Conservation (phyloP, 2,329 filamentous ascomycete genomes). For the Talaromyces sp. region DNA sequence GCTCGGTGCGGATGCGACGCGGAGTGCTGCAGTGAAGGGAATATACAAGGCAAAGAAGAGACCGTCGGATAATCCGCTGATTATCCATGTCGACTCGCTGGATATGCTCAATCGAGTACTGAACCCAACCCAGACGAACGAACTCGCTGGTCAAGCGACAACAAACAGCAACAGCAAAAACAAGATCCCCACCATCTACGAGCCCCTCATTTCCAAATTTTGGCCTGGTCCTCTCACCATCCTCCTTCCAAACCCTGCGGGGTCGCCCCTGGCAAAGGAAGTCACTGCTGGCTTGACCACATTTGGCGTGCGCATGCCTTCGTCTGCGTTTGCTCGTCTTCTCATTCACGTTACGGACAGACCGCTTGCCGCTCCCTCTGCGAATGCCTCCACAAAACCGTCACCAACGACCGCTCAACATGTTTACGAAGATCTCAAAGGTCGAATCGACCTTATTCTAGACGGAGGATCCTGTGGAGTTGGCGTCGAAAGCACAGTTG, state of each 20-base stretch:
- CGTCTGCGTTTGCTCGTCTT: slow-evolving; percentile 75
- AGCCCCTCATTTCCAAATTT: slow-evolving; percentile 71
- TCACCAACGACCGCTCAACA: slow-evolving; percentile 88
- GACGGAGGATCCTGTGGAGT: slow-evolving; percentile 84
- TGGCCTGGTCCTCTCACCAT: slow-evolving; percentile 96
- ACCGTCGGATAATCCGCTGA: slow-evolving; percentile 91
- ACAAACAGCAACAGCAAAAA: slow-evolving; percentile 20
- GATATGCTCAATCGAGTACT: slow-evolving; percentile 67
- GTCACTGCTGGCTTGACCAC: slow-evolving; percentile 81
- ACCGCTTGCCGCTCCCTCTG: slow-evolving; percentile 85
- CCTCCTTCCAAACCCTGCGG: slow-evolving; percentile 69
- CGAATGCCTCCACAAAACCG: slow-evolving; percentile 89
- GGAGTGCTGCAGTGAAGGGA: slow-evolving; percentile 75
- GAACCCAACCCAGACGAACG: slow-evolving; percentile 25
- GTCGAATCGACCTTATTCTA: slow-evolving; percentile 78
- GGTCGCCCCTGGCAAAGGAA: slow-evolving; percentile 74
- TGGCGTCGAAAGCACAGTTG: slow-evolving; percentile 94
- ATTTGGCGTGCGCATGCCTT: slow-evolving; percentile 88
- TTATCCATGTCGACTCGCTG: slow-evolving; percentile 83
- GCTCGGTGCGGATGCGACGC: slow-evolving; percentile 90
- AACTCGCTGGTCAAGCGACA: slow-evolving; percentile 25
- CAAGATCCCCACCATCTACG: slow-evolving; percentile 69
- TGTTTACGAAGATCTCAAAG: slow-evolving; percentile 77
- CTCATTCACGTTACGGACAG: slow-evolving; percentile 75
- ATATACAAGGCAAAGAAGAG: slow-evolving; percentile 89